Conservation (phyloP, 164 flowering plant genomes). For the Vitis labrusca region DNA sequence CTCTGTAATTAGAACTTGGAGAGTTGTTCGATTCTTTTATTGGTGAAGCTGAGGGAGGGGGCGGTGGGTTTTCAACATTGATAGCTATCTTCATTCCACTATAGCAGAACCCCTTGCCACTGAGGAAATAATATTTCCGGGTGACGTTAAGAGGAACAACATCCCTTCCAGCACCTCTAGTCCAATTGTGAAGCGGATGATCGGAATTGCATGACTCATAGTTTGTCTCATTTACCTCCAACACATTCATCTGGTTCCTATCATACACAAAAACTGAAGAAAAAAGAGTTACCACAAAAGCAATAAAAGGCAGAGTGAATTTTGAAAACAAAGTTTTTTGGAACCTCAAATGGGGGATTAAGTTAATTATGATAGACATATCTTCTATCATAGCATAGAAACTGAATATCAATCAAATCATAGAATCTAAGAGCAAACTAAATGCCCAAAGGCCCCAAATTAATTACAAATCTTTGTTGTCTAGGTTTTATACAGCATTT, state of each 20-base stretch:
- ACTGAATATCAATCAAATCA: too few species aligned
- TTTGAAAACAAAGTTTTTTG: too few species aligned
- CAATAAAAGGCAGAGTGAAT: not conserved
- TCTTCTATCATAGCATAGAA: too few species aligned
- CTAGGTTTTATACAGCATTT: not conserved
- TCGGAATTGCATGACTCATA: slow-evolving; percentile 57
- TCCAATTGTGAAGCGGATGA: slow-evolving; percentile 55
- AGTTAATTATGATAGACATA: not conserved
- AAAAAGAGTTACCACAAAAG: slow-evolving; percentile 5
- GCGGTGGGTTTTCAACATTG: slow-evolving; percentile 45
- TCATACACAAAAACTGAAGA: slow-evolving; percentile 64
- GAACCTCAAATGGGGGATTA: too few species aligned
- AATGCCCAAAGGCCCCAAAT: too few species aligned
- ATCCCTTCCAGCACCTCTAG: slow-evolving; percentile 76
- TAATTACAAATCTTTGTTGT: too few species aligned
- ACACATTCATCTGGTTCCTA: slow-evolving; percentile 59
- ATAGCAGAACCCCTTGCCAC: slow-evolving; percentile 66
- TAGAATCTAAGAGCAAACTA: too few species aligned
- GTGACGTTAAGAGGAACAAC: slow-evolving; percentile 67
- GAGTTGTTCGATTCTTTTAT: slow-evolving; percentile 21
- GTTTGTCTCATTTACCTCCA: slow-evolving; percentile 71
- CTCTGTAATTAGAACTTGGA: slow-evolving; percentile 17
- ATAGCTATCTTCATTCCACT: slow-evolving; percentile 67
- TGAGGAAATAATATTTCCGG: slow-evolving; percentile 52
- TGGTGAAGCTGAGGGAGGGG: slow-evolving; percentile 55